phyloP scores from a whole-genome alignment of 2,329 filamentous ascomycete genomes.

The Phialophora macrospora region DNA sequence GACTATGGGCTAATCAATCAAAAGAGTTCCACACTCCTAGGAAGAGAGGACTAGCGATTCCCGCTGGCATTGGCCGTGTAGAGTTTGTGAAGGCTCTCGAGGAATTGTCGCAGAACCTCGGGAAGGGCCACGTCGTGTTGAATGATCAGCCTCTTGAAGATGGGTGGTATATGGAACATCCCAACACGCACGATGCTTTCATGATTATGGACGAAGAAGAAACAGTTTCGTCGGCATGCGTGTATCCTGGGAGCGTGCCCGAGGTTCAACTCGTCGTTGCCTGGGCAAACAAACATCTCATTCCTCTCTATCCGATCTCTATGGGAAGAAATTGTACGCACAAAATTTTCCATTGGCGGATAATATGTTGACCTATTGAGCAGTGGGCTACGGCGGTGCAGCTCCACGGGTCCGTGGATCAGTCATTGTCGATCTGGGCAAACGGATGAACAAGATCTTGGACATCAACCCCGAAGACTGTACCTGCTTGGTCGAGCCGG shows the following conservation, averaged over 20 bases:
- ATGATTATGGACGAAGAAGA: constrained; percentile 51
- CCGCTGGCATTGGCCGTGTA: constrained; percentile 22
- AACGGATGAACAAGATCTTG: constrained; percentile 50
- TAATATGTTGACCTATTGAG: not conserved
- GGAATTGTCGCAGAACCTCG: constrained; percentile 31
- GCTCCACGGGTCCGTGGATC: constrained; percentile 52
- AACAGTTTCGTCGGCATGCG: constrained; percentile 51
- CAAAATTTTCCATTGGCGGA: not conserved
- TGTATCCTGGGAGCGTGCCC: constrained; percentile 45
- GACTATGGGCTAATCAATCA: constrained; percentile 6
- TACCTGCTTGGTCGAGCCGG: constrained; percentile 52
- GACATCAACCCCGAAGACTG: constrained; percentile 46
- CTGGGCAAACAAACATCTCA: constrained; percentile 44
- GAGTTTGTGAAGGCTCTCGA: constrained; percentile 32
- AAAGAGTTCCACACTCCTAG: constrained; percentile 12
- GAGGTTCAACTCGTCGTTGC: constrained; percentile 44
- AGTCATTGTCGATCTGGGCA: constrained; percentile 51
- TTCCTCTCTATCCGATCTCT: constrained; percentile 45
- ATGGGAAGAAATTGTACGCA: constrained; percentile 25
- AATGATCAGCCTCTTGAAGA: constrained; percentile 40
- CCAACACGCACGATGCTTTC: constrained; percentile 52
- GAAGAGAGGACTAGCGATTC: constrained; percentile 13
- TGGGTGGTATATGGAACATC: constrained; percentile 43
- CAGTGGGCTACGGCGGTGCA: constrained; percentile 50
- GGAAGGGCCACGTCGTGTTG: constrained; percentile 36